Percentiles rank a stretch among this genome's conserved stretches.
phyloP scores from a whole-genome alignment of 179 eudicot genomes.

The Camellia oleifera region DNA sequence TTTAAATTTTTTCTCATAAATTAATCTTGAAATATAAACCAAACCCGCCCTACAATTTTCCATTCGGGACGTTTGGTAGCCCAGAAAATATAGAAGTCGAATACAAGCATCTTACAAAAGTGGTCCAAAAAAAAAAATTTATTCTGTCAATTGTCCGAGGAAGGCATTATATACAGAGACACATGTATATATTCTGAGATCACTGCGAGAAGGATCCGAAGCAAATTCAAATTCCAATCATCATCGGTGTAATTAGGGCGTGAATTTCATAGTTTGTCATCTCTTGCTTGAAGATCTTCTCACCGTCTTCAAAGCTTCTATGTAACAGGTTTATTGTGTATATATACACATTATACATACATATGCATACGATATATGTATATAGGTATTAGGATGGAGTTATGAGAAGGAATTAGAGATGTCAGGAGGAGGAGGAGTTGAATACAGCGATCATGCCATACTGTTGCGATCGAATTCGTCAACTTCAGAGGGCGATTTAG shows the following conservation, averaged over 20 bases:
- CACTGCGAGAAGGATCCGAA: neutral
- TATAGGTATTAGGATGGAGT: neutral
- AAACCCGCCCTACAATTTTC: neutral
- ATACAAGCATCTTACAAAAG: neutral
- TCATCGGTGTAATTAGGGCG: neutral
- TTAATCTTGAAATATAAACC: too few relatives aligned
- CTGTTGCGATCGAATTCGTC: constrained; percentile 47
- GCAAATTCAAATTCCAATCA: neutral
- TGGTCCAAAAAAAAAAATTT: too few relatives aligned
- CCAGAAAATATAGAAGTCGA: neutral
- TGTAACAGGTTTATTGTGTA: neutral
- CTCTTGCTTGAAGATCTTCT: too few relatives aligned
- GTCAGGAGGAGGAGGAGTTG: constrained; percentile 34
- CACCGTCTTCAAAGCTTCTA: neutral
- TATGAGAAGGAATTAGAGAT: constrained; percentile 9
- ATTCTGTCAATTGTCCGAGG: neutral
- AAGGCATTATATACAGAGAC: neutral
- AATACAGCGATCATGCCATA: constrained; percentile 27
- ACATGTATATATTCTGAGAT: neutral
- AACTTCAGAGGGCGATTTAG: constrained; percentile 35
- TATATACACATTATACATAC: neutral
- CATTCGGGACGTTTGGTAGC: constrained; percentile 1
- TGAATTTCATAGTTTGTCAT: neutral
- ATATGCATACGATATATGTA: neutral
- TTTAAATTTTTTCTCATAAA: too few relatives aligned